Evolutionary conservation across 2,329 filamentous ascomycete genomes (phyloP).

Genomic region (Chrysoporthe austroafricana): DNA sequence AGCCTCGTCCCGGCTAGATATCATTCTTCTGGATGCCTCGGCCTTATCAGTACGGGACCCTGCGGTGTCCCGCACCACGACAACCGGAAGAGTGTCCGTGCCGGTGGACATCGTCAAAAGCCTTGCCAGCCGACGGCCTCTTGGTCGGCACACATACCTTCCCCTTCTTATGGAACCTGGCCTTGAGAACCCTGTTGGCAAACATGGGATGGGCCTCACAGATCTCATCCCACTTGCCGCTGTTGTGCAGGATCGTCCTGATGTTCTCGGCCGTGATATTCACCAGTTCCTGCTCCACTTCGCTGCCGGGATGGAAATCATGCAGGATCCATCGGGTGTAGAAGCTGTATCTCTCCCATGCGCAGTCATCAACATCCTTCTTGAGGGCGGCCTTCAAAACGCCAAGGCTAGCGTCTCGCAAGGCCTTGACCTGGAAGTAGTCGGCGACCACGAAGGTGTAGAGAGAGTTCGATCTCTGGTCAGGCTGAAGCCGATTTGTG

Average conservation of each 20-base stretch:
- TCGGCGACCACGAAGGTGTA: slow-evolving; percentile 1
- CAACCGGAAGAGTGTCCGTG: no score
- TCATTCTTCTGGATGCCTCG: not conserved
- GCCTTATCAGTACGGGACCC: no score
- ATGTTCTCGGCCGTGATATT: slow-evolving; percentile 1
- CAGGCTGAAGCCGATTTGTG: not conserved
- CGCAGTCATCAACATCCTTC: not conserved
- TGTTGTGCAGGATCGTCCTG: not conserved
- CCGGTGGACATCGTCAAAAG: slow-evolving; percentile 14
- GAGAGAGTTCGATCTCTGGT: not conserved
- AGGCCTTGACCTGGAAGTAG: slow-evolving; percentile 8
- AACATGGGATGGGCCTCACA: not conserved
- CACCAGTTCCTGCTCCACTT: slow-evolving; percentile 4
- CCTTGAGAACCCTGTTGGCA: slow-evolving; percentile 5
- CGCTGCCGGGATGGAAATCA: not conserved
- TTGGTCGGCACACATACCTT: not conserved
- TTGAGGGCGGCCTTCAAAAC: not conserved
- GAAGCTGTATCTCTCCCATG: not conserved
- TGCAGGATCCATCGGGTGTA: not conserved
- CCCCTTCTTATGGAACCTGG: not conserved
- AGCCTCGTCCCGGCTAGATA: not conserved
- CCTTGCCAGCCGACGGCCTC: not conserved
- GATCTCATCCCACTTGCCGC: slow-evolving; percentile 10
- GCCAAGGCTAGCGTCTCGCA: not conserved
- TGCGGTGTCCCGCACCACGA: no score